Evolutionary conservation across 2,329 filamentous ascomycete species (phyloP).

Genomic region (Fusarium virguliforme): DNA sequence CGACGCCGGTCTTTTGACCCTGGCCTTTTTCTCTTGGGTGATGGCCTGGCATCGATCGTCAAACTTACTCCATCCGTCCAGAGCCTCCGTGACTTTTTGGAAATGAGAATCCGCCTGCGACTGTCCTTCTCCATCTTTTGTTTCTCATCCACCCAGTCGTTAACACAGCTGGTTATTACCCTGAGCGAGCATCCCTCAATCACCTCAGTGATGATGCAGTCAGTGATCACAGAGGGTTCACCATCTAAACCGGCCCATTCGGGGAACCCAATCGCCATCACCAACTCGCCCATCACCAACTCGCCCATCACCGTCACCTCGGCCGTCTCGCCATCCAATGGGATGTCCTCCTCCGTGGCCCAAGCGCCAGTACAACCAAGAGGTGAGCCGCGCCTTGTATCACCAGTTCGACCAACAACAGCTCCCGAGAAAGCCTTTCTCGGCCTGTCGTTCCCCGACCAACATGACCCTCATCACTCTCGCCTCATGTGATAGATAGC

Average conservation of each 20-base stretch:
- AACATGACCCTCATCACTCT: conserved; percentile 17
- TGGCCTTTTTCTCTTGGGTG: conserved; percentile 28
- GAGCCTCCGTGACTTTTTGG: conserved; percentile 22
- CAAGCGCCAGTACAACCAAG: conserved; percentile 35
- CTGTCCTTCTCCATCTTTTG: conserved; percentile 37
- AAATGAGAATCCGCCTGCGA: conserved; percentile 40
- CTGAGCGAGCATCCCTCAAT: conserved; percentile 19
- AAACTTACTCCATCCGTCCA: conserved; percentile 17
- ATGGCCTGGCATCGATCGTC: conserved; percentile 13
- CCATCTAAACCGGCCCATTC: conserved; percentile 20
- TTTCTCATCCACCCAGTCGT: conserved; percentile 34
- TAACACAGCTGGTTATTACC: conserved; percentile 28
- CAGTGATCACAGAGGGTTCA: conserved; percentile 17
- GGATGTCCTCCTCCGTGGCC: conserved; percentile 21
- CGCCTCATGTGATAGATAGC: conserved; percentile 8
- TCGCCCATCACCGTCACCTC: conserved; percentile 22
- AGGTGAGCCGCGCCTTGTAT: conserved; percentile 19
- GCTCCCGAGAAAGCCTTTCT: conserved; percentile 19
- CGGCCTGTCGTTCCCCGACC: neutral
- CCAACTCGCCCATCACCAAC: conserved; percentile 20
- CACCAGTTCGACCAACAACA: conserved; percentile 33
- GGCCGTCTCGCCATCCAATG: conserved; percentile 25
- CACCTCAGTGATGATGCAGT: conserved; percentile 19
- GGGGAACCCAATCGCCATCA: conserved; percentile 23
- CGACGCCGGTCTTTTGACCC: conserved; percentile 32